Evolutionary conservation across 768 basidiomycete genomes (phyloP).

Genomic region (Rhodosporidiobolus odoratus): DNA sequence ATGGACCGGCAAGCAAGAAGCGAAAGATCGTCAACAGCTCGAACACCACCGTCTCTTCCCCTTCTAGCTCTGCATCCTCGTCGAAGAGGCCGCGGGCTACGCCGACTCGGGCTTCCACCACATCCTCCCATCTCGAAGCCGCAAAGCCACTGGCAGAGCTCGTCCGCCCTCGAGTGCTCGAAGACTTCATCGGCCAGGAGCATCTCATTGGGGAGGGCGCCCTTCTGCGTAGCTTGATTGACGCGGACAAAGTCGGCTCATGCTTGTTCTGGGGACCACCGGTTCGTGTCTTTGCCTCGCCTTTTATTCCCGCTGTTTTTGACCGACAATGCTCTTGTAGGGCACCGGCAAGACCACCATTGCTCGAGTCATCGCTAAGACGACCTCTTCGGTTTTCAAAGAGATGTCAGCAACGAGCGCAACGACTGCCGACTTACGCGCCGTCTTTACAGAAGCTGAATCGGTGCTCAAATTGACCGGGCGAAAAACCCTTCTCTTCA

Average conservation of each 20-base stretch:
- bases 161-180: conserved; percentile 60
- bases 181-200: conserved; percentile 67
- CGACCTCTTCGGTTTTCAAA: conserved; percentile 60
- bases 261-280: conserved; percentile 47
- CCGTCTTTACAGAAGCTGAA: conserved; percentile 72
- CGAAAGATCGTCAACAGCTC: neutral
- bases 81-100: conserved; percentile 12
- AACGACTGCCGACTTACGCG: conserved; percentile 61
- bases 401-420: conserved; percentile 50
- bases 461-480: conserved; percentile 61
- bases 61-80: neutral
- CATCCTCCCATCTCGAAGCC: conserved; percentile 43
- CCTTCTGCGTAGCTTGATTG: conserved; percentile 55
- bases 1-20: conserved; percentile 1
- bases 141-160: conserved; percentile 65
- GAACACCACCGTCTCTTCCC: neutral
- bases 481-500: conserved; percentile 64
- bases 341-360: conserved; percentile 47
- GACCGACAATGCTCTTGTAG: neutral
- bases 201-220: conserved; percentile 60
- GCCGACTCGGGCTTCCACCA: conserved; percentile 17
- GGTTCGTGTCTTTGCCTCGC: neutral
- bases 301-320: neutral
- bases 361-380: conserved; percentile 63
- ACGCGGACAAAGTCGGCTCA: conserved; percentile 54